Evolutionary conservation across 2,329 filamentous ascomycete species (phyloP).

Genomic region (Talaromyces sp.): DNA sequence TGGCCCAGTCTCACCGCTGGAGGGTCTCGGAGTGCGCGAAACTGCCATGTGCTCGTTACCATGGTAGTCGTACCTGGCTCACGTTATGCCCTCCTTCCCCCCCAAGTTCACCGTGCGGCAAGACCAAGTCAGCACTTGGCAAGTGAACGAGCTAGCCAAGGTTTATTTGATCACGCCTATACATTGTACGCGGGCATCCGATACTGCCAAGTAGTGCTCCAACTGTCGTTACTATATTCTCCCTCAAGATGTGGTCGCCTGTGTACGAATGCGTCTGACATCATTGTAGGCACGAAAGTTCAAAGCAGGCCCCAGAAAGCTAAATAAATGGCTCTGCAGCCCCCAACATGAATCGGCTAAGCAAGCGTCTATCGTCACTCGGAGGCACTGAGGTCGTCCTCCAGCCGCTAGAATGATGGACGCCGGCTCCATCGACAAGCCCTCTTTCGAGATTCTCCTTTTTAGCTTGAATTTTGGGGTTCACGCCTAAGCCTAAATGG

Average conservation of each 20-base stretch:
- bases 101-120: background rate
- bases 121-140: background rate
- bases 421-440: background rate
- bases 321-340: conserved; percentile 4
- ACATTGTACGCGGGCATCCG: background rate
- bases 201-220: background rate
- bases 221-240: background rate
- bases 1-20: background rate
- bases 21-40: background rate
- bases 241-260: background rate
- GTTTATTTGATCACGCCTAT: background rate
- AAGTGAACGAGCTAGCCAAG: background rate
- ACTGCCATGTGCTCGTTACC: background rate
- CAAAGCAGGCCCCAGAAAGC: background rate
- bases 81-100: background rate
- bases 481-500: conserved; percentile 3
- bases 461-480: background rate
- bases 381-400: background rate
- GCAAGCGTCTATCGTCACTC: conserved; percentile 4
- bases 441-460: background rate
- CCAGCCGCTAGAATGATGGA: background rate
- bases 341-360: conserved; percentile 5
- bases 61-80: background rate
- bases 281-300: background rate
- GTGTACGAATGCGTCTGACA: background rate